Base-by-base conservation (phyloP, 1,284 basidiomycete species). In the Moesziomyces parantarcticus region DNA sequence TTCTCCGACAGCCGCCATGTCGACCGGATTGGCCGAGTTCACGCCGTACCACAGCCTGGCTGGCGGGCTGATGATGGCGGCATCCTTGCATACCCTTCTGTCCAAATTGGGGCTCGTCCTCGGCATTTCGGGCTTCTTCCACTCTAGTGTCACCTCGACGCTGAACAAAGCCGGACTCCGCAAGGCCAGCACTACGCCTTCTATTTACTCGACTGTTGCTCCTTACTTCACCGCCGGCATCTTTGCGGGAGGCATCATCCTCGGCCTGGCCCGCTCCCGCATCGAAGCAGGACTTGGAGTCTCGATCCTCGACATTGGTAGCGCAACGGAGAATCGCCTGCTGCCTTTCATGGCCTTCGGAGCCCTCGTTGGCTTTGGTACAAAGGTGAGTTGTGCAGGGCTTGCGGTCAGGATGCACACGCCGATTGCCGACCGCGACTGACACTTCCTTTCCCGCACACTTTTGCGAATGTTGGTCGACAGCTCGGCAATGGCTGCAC, bases 401-500 rank as follows among this genome's bases (percentile, higher is more conserved):
- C 29, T 22, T 29, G 29, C 29, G 8, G 11, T 29, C 29, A 8
- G n/a, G 11, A 29, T 10, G 6, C 8, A 29, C 29, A 29, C 29
- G 9, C 29, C 11, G 2, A 10, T 9, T 10, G 29, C 8, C 29
- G 29, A 11, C 29, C 8, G 6, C 29, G 8, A 29, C 8, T 29
- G 29, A 29, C 29, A 11, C 29, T 29, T 29, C 29, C 11, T 10
- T 8, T 29, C 11, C 29, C 29, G 29, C 29, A 29, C 29, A 9
- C 29, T 21, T 39, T 16, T 22, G 1, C 8, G n/a, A 3, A n/a
- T 16, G 23, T 8, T 13, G 14, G 0, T 29, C 29, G 11, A 23
- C 58, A 82, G 79, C 67, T 83, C 29, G 82, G 78, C 8, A 63
- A 61, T 11, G 83, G 79, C 10, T 84, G 80, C 62, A 83, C 80